Evolutionary conservation across 2,329 filamentous ascomycete genomes (phyloP).

Genomic region (Claviceps purpurea): DNA sequence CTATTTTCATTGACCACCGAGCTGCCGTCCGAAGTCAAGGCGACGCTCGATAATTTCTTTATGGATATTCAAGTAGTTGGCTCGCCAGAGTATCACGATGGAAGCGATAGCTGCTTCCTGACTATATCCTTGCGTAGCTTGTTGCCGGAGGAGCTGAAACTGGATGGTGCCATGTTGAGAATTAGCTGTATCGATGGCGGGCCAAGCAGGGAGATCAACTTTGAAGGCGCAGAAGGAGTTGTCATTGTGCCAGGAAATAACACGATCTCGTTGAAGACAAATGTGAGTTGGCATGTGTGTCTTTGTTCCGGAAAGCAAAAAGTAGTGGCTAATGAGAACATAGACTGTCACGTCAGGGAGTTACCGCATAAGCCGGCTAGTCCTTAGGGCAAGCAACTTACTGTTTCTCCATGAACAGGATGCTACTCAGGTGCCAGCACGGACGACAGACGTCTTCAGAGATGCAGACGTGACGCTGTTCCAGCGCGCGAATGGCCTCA

Average conservation of each 20-base stretch:
- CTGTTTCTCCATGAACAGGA: constrained; percentile 52
- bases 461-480: constrained; percentile 58
- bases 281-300: constrained; percentile 14
- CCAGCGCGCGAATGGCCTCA: constrained; percentile 54
- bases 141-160: constrained; percentile 53
- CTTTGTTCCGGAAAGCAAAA: neutral
- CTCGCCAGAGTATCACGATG: constrained; percentile 53
- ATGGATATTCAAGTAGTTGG: constrained; percentile 53
- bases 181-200: constrained; percentile 43
- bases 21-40: constrained; percentile 44
- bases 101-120: constrained; percentile 63
- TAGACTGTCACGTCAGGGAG: constrained; percentile 55
- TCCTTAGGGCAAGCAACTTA: constrained; percentile 50
- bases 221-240: constrained; percentile 16
- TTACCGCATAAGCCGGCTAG: constrained; percentile 62
- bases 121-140: constrained; percentile 57
- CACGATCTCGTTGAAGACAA: constrained; percentile 21
- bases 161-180: constrained; percentile 52
- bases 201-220: constrained; percentile 44
- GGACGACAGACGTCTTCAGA: constrained; percentile 37
- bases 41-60: constrained; percentile 64
- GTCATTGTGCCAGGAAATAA: constrained; percentile 36
- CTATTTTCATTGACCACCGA: constrained; percentile 31
- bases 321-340: neutral
- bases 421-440: constrained; percentile 31